These are phyloP conservation scores for Sphenostylis stenocarpa DNA, from an alignment of 306 rosid species.

Conservation along the genomic window DNA sequence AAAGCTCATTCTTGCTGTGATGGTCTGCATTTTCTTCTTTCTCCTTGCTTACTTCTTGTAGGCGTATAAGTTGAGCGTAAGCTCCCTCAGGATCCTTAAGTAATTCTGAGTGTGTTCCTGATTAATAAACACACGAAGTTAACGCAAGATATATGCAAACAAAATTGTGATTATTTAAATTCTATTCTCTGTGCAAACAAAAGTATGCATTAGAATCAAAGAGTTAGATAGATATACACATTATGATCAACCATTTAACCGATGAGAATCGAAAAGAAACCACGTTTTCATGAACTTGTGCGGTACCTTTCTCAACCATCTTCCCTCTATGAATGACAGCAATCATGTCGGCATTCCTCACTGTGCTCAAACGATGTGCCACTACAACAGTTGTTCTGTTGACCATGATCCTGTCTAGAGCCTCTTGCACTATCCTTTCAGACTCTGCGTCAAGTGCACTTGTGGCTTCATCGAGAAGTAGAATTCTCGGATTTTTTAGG, in stretches of 20 bases:
- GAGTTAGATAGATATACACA: neutral
- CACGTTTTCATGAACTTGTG: conserved; percentile 4
- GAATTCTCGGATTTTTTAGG: conserved; percentile 73
- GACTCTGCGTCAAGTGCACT: conserved; percentile 95
- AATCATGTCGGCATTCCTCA: conserved; percentile 78
- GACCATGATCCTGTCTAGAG: conserved; percentile 81
- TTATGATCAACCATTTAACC: neutral
- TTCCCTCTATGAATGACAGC: conserved; percentile 92
- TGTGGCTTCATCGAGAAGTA: conserved; percentile 91
- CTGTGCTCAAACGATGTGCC: conserved; percentile 93
- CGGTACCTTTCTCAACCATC: conserved; percentile 86
- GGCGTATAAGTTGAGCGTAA: conserved; percentile 74
- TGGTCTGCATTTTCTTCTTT: conserved; percentile 40
- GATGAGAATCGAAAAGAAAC: neutral
- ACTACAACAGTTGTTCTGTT: conserved; percentile 85
- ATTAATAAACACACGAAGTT: conserved; percentile 27
- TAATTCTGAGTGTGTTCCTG: conserved; percentile 72
- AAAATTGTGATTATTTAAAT: neutral
- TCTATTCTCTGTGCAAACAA: neutral
- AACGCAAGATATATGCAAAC: neutral
- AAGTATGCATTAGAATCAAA: neutral
- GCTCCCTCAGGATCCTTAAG: conserved; percentile 77
- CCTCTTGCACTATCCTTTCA: conserved; percentile 91
- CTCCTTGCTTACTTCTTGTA: conserved; percentile 64
- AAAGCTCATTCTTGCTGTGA: conserved; percentile 42